Base-by-base conservation (phyloP, 495 filamentous ascomycete species). In the Aspergillus bridgeri region DNA sequence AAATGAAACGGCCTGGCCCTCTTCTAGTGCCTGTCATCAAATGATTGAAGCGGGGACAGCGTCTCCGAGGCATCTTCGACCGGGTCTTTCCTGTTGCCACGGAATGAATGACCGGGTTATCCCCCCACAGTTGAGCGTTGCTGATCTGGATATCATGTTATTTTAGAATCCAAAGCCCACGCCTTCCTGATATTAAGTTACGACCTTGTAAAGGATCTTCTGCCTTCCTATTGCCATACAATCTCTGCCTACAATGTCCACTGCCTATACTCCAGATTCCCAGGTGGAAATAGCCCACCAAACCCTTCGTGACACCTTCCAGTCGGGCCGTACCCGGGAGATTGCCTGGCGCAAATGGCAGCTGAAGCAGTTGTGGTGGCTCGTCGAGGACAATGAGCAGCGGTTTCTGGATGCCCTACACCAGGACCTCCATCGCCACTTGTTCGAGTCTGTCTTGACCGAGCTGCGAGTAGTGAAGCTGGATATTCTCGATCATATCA, bases 401-500 rank as follows among this genome's bases (percentile, higher is more conserved):
- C 78, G 80, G 22, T 69, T 96, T 33, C 56, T 82, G 55, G 83
- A 83, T 58, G 89, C 90, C 6, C 80, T 89, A 60, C 78, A 83
- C 63, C 68, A 77, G 54, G 92, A 97, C 66, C 77, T 96, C 17
- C 81, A 83, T 60, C 90, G 91, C 67, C 75, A 85, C 47, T 58
- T 67, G 19, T 84, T 81, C 70, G 93, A 96, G 69, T 74, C 87
- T 15, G 66, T 78, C 43, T 58, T 90, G 11, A 75, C 77, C 43
- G 91, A 96, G 68, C 67, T 88, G 13, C 74, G 81, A 46, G 87
- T 81, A 77, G 73, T 78, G 62, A 79, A 85, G 60, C 84, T 84
- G 53, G 91, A 96, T 61, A 85, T 90, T 61, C 59, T 94, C 54
- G 84, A 83, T 63, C 79, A 84, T 59, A 76, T 86, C 62, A 79